Evolutionary conservation across 805 yeast species (phyloP).

Genomic region (Starmerella lactis-condensi): DNA sequence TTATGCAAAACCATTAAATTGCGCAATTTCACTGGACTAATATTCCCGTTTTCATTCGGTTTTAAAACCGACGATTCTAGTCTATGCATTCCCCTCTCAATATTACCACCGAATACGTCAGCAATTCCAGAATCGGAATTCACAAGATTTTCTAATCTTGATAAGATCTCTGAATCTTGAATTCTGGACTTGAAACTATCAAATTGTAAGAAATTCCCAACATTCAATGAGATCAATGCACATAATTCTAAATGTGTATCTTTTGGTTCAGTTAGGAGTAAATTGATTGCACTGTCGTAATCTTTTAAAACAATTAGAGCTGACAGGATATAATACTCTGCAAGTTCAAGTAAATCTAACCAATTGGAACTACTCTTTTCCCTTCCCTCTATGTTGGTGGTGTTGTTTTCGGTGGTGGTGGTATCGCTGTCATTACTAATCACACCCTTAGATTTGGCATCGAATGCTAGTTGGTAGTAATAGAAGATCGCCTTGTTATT

Average conservation of each 20-base stretch:
- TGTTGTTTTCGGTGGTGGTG: not conserved
- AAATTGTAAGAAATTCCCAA: no score
- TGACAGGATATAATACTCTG: conserved; percentile 22
- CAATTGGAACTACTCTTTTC: conserved; percentile 6
- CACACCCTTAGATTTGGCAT: conserved; percentile 17
- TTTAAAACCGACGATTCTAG: conserved; percentile 12
- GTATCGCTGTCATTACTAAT: not conserved
- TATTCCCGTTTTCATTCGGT: conserved; percentile 3
- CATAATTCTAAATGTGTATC: no score
- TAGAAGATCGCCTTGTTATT: conserved; percentile 20
- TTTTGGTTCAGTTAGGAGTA: no score
- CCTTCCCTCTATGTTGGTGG: not conserved
- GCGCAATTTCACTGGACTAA: conserved; percentile 6
- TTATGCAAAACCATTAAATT: conserved; percentile 19
- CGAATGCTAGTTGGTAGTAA: conserved; percentile 22
- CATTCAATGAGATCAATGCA: no score
- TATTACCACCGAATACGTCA: conserved; percentile 17
- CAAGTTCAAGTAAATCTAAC: conserved; percentile 14
- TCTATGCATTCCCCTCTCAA: conserved; percentile 12
- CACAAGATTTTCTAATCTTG: no score
- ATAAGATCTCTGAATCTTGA: no score
- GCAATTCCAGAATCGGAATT: conserved; percentile 13
- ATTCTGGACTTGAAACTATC: no score
- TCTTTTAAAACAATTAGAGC: conserved; percentile 22
- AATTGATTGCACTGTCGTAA: conserved; percentile 20